Evolutionary conservation across 805 yeast genomes (phyloP).

Genomic region (Candida coquimbonensis): DNA sequence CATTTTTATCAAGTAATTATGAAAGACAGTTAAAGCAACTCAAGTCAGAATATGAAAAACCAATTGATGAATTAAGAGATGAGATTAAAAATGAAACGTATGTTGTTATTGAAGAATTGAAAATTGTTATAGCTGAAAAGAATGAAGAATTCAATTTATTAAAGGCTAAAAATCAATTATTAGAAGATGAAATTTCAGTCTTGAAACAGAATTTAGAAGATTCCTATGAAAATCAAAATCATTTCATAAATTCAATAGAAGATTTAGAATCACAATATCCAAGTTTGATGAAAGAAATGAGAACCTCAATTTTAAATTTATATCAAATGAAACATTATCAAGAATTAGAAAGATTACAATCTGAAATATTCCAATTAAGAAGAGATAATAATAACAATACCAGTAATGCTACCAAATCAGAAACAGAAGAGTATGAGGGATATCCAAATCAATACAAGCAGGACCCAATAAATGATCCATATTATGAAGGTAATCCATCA

Average conservation of each 20-base stretch:
- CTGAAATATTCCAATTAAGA: background rate
- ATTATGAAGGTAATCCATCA: too few relatives aligned
- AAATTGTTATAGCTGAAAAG: background rate
- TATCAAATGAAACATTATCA: slow-evolving; percentile 3
- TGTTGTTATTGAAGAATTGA: background rate
- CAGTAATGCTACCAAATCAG: background rate
- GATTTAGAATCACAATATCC: slow-evolving; percentile 7
- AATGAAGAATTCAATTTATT: slow-evolving; percentile 1
- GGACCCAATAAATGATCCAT: background rate
- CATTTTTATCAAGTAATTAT: slow-evolving; percentile 11
- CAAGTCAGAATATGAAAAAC: background rate
- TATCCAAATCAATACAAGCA: background rate
- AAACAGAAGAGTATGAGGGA: background rate
- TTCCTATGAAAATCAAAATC: background rate
- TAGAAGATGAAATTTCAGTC: background rate
- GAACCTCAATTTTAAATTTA: slow-evolving; percentile 4
- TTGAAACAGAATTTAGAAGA: background rate
- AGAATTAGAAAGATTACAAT: slow-evolving; percentile 3
- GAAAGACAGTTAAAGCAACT: background rate
- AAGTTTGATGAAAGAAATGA: slow-evolving; percentile 3
- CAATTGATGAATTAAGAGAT: background rate
- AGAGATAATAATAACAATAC: background rate
- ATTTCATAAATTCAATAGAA: background rate
- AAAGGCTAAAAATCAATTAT: background rate
- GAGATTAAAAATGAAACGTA: background rate